Percentiles rank a stretch among this genome's conserved stretches.
These are phyloP conservation scores for Malus sylvestris DNA, from an alignment of 306 rosid species.

Conservation along the genomic window DNA sequence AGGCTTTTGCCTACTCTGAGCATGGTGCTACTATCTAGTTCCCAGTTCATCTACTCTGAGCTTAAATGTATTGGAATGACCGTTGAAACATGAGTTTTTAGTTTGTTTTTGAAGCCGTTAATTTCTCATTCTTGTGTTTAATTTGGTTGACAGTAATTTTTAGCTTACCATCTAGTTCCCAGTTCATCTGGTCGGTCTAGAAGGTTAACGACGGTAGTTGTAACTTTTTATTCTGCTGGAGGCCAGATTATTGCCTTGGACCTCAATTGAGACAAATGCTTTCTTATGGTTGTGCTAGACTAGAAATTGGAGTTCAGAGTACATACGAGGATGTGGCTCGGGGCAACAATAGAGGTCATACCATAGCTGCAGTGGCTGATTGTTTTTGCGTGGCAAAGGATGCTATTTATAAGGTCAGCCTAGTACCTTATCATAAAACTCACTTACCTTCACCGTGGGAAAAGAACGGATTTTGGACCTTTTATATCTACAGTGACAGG, in stretches of 20 bases:
- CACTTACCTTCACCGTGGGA: neutral
- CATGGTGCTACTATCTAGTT: conserved; percentile 72
- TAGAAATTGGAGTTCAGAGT: conserved; percentile 98
- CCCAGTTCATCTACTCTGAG: no score
- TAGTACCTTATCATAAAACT: neutral
- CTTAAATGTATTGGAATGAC: conserved; percentile 99
- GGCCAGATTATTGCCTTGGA: conserved; percentile 57
- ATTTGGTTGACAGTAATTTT: neutral
- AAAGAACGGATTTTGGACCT: neutral
- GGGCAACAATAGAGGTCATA: conserved; percentile 94
- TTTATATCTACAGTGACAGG: neutral
- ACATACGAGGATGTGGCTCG: conserved; percentile 98
- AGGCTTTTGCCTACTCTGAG: conserved; percentile 88
- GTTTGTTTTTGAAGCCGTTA: neutral
- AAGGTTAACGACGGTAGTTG: no score
- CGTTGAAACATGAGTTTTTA: conserved; percentile 72
- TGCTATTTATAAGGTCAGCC: conserved; percentile 94
- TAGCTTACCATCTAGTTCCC: neutral
- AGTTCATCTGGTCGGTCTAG: neutral
- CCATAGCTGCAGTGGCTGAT: conserved; percentile 95
- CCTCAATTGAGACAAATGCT: no score
- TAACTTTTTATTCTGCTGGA: conserved; percentile 38
- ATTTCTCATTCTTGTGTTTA: neutral
- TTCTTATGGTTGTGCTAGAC: conserved; percentile 68
- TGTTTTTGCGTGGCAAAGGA: conserved; percentile 94